A percentile compares a stretch with the other conserved stretches of the same genome.
These are phyloP conservation scores for Fusarium caatingaense DNA, from an alignment of 2,329 filamentous ascomycete species.

Conservation along the genomic window DNA sequence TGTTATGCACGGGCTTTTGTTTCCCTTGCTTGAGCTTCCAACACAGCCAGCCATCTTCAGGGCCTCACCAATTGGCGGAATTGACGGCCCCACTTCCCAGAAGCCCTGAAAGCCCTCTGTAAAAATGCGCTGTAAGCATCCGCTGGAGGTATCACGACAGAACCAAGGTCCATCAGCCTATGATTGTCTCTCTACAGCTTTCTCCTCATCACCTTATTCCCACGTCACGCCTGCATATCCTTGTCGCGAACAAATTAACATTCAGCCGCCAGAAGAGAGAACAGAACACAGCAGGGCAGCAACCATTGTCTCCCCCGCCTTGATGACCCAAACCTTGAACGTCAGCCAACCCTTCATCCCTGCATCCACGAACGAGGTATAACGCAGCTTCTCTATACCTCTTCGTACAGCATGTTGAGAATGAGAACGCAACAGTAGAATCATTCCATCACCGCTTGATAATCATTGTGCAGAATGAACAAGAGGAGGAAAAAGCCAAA, in stretches of 20 bases:
- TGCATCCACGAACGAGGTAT: slow-evolving; percentile 24
- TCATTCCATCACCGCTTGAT: slow-evolving; percentile 24
- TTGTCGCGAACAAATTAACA: slow-evolving; percentile 24
- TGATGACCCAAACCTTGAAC: slow-evolving; percentile 9
- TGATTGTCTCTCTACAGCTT: slow-evolving; percentile 6
- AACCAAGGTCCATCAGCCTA: slow-evolving; percentile 23
- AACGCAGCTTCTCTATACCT: slow-evolving; percentile 13
- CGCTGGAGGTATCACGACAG: slow-evolving; percentile 21
- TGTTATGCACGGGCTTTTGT: slow-evolving; percentile 4
- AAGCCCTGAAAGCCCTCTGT: slow-evolving; percentile 20
- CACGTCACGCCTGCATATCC: slow-evolving; percentile 27
- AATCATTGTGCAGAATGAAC: slow-evolving; percentile 6
- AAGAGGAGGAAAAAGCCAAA: slow-evolving; percentile 8
- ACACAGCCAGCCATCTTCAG: background rate
- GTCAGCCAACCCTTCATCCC: slow-evolving; percentile 33
- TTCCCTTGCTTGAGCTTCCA: slow-evolving; percentile 15
- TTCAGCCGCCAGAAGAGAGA: slow-evolving; percentile 26
- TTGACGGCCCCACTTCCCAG: slow-evolving; percentile 19
- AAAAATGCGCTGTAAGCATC: slow-evolving; percentile 19
- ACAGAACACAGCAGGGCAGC: slow-evolving; percentile 12
- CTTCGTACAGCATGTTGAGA: slow-evolving; percentile 17
- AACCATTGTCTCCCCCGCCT: slow-evolving; percentile 18
- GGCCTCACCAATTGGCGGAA: slow-evolving; percentile 11
- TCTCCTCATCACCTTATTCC: slow-evolving; percentile 25
- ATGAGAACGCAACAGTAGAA: slow-evolving; percentile 20